Evolutionary conservation across 495 filamentous ascomycete species (phyloP).

Genomic region (Penicillium simplicissimum): DNA sequence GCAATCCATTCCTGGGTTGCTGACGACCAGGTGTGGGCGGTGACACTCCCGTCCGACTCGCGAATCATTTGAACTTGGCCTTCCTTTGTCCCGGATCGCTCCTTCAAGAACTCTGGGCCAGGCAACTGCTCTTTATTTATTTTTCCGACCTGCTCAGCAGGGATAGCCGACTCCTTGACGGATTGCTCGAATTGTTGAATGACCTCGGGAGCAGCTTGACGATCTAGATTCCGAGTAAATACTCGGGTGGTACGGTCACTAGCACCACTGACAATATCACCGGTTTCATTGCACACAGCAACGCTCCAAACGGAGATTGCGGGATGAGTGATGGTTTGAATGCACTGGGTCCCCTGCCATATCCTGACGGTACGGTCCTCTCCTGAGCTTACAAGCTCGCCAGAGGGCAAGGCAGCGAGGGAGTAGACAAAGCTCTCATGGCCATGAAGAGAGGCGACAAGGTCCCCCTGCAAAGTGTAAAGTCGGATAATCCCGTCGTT

Average conservation of each 20-base stretch:
- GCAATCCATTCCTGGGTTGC: constrained; percentile 72
- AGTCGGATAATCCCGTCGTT: constrained; percentile 85
- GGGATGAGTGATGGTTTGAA: constrained; percentile 96
- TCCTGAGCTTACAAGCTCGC: constrained; percentile 85
- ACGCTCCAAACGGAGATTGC: constrained; percentile 97
- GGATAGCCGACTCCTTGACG: constrained; percentile 81
- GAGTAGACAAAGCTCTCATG: constrained; percentile 98
- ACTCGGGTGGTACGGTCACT: constrained; percentile 86
- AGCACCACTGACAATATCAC: constrained; percentile 89
- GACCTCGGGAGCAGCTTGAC: constrained; percentile 61
- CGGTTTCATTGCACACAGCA: constrained; percentile 73
- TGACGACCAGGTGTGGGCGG: constrained; percentile 78
- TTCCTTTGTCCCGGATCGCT: constrained; percentile 83
- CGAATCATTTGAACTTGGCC: constrained; percentile 91
- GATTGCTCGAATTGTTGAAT: constrained; percentile 73
- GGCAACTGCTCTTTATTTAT: constrained; percentile 90
- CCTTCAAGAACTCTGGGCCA: constrained; percentile 77
- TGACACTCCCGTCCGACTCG: constrained; percentile 75
- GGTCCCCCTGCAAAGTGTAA: constrained; percentile 74
- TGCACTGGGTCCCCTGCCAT: constrained; percentile 78
- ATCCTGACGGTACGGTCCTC: constrained; percentile 91
- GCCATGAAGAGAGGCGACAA: constrained; percentile 73
- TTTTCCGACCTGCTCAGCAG: constrained; percentile 73
- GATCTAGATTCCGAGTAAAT: constrained; percentile 74
- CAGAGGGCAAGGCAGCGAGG: constrained; percentile 71